Evolutionary conservation across 2,329 filamentous ascomycete genomes (phyloP), one percentile per base, ranked within the genome.

Genomic region (Paecilomyces sp.): DNA sequence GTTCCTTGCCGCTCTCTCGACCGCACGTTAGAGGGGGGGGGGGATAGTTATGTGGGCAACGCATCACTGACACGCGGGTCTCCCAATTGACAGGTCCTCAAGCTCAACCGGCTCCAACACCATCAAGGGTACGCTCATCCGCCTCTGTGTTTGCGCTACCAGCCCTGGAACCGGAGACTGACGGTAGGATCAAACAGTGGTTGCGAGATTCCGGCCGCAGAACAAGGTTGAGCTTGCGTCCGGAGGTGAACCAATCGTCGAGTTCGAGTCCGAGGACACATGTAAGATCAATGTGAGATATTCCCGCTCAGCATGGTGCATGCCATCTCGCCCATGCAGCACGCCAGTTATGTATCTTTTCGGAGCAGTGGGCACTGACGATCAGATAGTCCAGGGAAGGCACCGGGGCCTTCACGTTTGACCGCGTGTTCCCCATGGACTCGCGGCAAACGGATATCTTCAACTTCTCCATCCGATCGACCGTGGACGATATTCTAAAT

Each of bases 401-500:
- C 63, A 81, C 88, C 66, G 91, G 91, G 61, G 83, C 87, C 74
- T 99, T 97, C 76, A 99, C 94, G 64, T 99, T 97, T 77, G 94
- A 99, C 76, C 90, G 93, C 64, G 91, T 99, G 66, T 99, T 99
- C 80, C 91, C 91, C 74, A 97, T 96, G 90, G 82, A 84, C 76
- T 94, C 91, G 71, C 86, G 86, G 70, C 94, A 99, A 78, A 82
- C 85, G 71, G 92, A 97, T 77, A 92, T 99, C 70, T 99, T 99
- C 80, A 91, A 97, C 77, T 99, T 94, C 80, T 97, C 94, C 51
- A 97, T 99, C 76, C 88, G 90, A 65, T 86, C 91, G 28, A 97
- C 94, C 22, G 94, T 99, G 67, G 93, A 97, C 79, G 94, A 97
- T 75, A 97, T 99, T 67, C 84, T 99, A 66, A 96, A 97, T 78